Percentiles rank a stretch among this genome's conserved stretches.
Evolutionary conservation across 2,329 filamentous ascomycete species (phyloP).

Genomic region (Alternaria angustiovoidea): DNA sequence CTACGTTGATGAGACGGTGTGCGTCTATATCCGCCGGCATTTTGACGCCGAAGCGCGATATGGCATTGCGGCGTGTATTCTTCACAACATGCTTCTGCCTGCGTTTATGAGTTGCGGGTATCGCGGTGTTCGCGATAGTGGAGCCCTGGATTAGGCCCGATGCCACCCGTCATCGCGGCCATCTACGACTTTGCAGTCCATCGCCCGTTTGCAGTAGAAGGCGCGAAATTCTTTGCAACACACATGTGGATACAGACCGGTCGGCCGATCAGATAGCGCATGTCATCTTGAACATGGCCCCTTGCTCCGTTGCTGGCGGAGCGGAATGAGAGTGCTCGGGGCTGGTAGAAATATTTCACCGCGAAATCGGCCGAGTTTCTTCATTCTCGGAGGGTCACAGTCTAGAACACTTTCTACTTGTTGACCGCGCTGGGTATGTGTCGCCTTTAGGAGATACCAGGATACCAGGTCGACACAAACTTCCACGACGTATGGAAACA

Average conservation of each 20-base stretch:
- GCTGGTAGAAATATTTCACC: background rate
- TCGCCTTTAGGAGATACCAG: background rate
- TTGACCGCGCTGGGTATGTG: background rate
- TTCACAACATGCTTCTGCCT: background rate
- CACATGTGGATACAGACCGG: background rate
- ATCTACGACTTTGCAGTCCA: background rate
- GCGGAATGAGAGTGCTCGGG: background rate
- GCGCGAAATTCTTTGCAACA: slow-evolving; percentile 7
- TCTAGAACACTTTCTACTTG: background rate
- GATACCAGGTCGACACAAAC: background rate
- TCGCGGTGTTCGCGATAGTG: slow-evolving; percentile 8
- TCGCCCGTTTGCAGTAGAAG: slow-evolving; percentile 6
- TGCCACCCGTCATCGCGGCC: background rate
- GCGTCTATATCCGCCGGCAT: background rate
- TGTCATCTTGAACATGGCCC: slow-evolving; percentile 2
- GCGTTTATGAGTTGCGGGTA: background rate
- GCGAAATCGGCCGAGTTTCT: background rate
- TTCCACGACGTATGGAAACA: background rate
- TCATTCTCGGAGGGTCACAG: background rate
- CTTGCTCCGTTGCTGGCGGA: background rate
- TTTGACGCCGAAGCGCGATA: background rate
- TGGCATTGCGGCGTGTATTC: background rate
- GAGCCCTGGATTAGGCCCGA: slow-evolving; percentile 5
- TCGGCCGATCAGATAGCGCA: background rate
- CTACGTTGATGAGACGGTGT: background rate